Percentiles rank a stretch among this genome's conserved stretches.
Conservation (phyloP, 225 moss, liverwort and hornwort species). For the Sphagnum contortum region DNA sequence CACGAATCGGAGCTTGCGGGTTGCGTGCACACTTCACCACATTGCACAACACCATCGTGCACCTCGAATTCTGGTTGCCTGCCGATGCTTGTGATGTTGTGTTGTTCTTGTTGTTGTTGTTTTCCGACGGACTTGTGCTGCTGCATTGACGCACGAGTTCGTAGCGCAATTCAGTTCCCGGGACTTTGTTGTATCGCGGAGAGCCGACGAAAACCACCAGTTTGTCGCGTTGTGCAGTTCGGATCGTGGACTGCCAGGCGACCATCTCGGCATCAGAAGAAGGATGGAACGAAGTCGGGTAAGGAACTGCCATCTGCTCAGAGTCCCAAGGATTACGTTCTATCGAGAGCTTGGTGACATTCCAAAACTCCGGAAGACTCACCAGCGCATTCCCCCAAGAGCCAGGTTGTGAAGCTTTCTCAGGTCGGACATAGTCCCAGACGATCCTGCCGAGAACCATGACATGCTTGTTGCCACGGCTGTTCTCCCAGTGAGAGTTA, state of each 20-base stretch:
- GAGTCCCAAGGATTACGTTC: slow-evolving; percentile 3
- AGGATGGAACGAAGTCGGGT: slow-evolving; percentile 8
- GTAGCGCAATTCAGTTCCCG: slow-evolving; percentile 1
- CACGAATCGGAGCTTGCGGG: not conserved
- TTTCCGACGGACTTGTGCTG: not conserved
- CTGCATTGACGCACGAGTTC: not conserved
- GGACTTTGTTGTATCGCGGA: not conserved
- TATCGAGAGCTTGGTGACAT: slow-evolving; percentile 6
- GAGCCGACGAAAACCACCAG: slow-evolving; percentile 1
- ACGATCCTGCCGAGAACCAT: slow-evolving; percentile 9
- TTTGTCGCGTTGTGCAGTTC: not conserved
- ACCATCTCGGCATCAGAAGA: not conserved
- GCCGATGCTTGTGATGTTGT: no score
- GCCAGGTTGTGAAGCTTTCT: not conserved
- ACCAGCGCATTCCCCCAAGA: slow-evolving; percentile 6
- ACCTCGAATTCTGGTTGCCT: not conserved
- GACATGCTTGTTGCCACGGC: slow-evolving; percentile 6
- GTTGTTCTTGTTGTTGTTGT: no score
- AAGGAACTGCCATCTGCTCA: slow-evolving; percentile 1
- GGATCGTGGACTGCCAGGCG: slow-evolving; percentile 4
- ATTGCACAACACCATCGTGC: slow-evolving; percentile 1
- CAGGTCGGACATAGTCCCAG: slow-evolving; percentile 9
- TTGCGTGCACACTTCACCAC: not conserved
- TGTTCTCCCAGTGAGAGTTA: slow-evolving; percentile 3
- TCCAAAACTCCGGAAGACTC: slow-evolving; percentile 2